Percentiles rank a stretch among this genome's conserved stretches.
These are phyloP conservation scores for Fraxinus paxiana DNA, from an alignment of 305 asterid species.

Conservation along the genomic window DNA sequence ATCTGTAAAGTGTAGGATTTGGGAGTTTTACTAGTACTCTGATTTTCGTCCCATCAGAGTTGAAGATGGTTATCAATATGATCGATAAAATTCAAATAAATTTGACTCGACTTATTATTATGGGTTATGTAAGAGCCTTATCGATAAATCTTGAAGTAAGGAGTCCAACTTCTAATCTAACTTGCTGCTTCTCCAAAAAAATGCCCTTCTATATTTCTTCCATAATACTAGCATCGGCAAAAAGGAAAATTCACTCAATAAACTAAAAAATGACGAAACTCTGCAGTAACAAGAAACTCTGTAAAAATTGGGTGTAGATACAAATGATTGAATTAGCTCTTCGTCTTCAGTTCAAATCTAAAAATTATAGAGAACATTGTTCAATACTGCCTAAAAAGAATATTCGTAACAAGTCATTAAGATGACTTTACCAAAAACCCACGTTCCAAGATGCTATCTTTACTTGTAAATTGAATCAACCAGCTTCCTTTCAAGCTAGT, in stretches of 20 bases:
- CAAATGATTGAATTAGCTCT: not conserved
- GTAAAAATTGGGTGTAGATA: not conserved
- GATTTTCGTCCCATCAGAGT: not conserved
- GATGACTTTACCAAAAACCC: not conserved
- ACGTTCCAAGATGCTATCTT: conserved; percentile 3
- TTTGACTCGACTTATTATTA: not conserved
- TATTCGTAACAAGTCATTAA: not conserved
- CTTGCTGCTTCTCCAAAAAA: not conserved
- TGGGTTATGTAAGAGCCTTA: not conserved
- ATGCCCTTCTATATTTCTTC: not conserved
- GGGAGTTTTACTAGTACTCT: not conserved
- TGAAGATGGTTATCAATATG: not conserved
- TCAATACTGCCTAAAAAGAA: not conserved
- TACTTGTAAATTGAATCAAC: not conserved
- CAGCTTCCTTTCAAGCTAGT: conserved; percentile 3
- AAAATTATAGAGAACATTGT: not conserved
- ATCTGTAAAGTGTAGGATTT: not conserved
- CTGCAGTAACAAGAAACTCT: not conserved
- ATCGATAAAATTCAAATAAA: not conserved
- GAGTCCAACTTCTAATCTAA: not conserved
- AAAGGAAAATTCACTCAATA: not conserved
- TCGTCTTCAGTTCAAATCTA: not conserved
- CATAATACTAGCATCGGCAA: not conserved
- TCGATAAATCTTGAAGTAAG: not conserved
- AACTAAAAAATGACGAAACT: not conserved